Percentiles rank a stretch among this genome's conserved stretches.
These are phyloP conservation scores for Ogataea nonfermentans DNA, from an alignment of 805 yeast species.

Conservation along the genomic window DNA sequence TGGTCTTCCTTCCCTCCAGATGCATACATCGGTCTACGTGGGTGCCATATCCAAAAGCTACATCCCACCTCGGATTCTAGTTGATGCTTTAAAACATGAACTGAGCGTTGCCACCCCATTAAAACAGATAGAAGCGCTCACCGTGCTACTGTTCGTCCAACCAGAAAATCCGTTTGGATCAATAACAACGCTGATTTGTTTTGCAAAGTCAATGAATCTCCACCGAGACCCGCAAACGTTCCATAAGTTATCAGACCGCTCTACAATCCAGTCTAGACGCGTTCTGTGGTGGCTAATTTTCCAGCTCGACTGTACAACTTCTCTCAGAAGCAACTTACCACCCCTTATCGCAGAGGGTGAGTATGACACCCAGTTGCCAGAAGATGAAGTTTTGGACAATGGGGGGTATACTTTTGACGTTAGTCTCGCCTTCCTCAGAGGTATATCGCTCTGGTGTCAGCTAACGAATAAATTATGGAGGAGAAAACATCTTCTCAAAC, in stretches of 20 bases:
- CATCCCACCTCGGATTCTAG: constrained; percentile 3
- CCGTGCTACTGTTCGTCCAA: constrained; percentile 3
- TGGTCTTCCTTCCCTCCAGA: not conserved
- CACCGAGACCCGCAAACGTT: constrained; percentile 58
- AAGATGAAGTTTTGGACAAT: constrained; percentile 31
- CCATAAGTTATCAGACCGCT: constrained; percentile 47
- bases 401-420: constrained; percentile 38
- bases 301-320: constrained; percentile 53
- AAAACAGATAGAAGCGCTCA: not conserved
- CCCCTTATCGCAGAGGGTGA: constrained; percentile 53
- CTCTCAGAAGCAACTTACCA: constrained; percentile 51
- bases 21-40: constrained; percentile 3
- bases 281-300: constrained; percentile 69
- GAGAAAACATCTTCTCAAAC: constrained; percentile 10
- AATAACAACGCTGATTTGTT: constrained; percentile 52
- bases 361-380: constrained; percentile 54
- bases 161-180: constrained; percentile 42
- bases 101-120: too few species aligned
- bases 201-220: constrained; percentile 52
- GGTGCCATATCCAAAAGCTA: not conserved
- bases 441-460: constrained; percentile 44
- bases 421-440: constrained; percentile 48
- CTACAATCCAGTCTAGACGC: constrained; percentile 50
- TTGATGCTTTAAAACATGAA: not conserved
- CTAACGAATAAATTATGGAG: constrained; percentile 18